Evolutionary conservation across 805 yeast genomes (phyloP).

Genomic region (Ogataea paraovalis): DNA sequence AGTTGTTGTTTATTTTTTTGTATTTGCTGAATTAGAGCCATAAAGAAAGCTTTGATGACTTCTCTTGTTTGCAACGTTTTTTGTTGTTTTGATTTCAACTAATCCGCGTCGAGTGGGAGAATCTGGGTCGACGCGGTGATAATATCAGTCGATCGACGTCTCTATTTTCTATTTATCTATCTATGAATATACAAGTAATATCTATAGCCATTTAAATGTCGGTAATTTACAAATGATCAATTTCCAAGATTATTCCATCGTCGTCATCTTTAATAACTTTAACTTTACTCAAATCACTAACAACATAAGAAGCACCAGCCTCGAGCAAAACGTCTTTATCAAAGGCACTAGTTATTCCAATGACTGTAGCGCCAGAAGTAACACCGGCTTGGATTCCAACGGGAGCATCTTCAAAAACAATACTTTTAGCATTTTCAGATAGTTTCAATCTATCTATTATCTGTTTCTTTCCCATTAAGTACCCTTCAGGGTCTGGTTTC

Average conservation of each 20-base stretch:
- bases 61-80: not conserved
- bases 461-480: not conserved
- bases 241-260: not conserved
- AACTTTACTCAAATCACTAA: not conserved
- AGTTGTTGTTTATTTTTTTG: not conserved
- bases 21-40: too few relatives aligned
- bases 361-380: not conserved
- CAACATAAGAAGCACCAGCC: not conserved
- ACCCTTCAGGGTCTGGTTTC: not conserved
- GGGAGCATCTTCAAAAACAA: slow-evolving; percentile 2
- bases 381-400: slow-evolving; percentile 1
- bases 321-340: not conserved
- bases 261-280: not conserved
- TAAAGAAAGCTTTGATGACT: too few relatives aligned
- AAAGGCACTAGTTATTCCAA: not conserved
- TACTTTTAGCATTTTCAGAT: not conserved
- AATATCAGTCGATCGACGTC: not conserved
- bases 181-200: not conserved
- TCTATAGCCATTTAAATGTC: not conserved
- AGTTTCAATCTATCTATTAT: not conserved
- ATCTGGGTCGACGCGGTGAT: not conserved
- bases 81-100: not conserved
- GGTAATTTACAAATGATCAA: not conserved
- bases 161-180: not conserved
- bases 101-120: not conserved